Evolutionary conservation across 2,329 filamentous ascomycete species (phyloP).

Genomic region (Fusarium circinatum): DNA sequence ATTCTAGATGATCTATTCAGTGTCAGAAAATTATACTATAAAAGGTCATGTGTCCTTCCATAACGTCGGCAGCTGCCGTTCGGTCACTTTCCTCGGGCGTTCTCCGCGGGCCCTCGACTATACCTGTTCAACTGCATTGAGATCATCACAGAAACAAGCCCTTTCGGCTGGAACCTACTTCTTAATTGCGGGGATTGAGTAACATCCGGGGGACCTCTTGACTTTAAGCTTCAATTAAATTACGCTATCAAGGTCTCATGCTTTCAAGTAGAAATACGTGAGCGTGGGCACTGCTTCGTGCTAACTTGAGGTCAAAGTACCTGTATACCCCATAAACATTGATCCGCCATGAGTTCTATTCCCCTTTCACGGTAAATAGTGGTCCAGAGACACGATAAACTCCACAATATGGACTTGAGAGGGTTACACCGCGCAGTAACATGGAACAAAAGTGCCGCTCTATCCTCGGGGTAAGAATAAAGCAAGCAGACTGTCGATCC

Average conservation of each 20-base stretch:
- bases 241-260: background rate
- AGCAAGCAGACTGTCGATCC: background rate
- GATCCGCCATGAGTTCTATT: background rate
- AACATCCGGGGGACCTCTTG: background rate
- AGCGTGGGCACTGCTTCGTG: background rate
- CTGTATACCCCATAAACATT: background rate
- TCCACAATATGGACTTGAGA: background rate
- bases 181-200: background rate
- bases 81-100: background rate
- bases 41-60: background rate
- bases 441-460: background rate
- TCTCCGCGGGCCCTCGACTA: background rate
- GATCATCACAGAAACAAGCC: background rate
- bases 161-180: too few species aligned
- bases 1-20: background rate
- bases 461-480: background rate
- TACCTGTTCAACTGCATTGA: background rate
- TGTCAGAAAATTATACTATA: accelerated
- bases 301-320: background rate
- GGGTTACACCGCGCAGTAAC: background rate
- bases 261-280: background rate
- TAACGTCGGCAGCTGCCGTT: background rate
- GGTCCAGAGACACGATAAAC: background rate
- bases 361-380: background rate
- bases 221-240: background rate